phyloP scores from a whole-genome alignment of 371 early-diverging fungal genomes.

The Actinomucor elegans region DNA sequence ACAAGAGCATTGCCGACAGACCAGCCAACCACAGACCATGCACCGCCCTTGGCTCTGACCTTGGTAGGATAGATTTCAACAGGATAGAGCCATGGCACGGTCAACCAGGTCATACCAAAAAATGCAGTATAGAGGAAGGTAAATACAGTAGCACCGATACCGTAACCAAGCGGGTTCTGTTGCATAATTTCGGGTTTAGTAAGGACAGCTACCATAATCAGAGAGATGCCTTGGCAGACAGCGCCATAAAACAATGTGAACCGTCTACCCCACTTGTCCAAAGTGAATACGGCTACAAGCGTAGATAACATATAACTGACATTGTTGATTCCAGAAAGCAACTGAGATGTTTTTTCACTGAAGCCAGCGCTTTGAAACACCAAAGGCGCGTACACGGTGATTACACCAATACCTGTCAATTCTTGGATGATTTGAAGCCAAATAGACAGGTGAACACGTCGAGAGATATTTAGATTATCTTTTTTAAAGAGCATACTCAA shows the following conservation, averaged over 20 bases:
- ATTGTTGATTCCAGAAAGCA: slow-evolving; percentile 41
- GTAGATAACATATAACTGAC: slow-evolving; percentile 39
- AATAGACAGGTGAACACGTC: slow-evolving; percentile 43
- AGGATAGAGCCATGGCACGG: slow-evolving; percentile 44
- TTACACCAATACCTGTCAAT: slow-evolving; percentile 40
- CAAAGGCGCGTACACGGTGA: slow-evolving; percentile 44
- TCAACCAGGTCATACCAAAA: slow-evolving; percentile 45
- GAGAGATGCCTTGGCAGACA: slow-evolving; percentile 35
- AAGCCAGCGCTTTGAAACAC: slow-evolving; percentile 36
- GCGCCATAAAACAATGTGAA: slow-evolving; percentile 43
- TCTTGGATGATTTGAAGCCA: slow-evolving; percentile 49
- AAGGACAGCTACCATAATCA: slow-evolving; percentile 35
- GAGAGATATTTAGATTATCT: slow-evolving; percentile 37
- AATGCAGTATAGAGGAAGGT: slow-evolving; percentile 36
- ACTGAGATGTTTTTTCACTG: slow-evolving; percentile 26
- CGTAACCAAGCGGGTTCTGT: slow-evolving; percentile 26
- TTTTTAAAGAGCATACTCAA: slow-evolving; percentile 35
- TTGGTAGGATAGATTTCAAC: slow-evolving; percentile 40
- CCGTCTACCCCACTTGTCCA: slow-evolving; percentile 40
- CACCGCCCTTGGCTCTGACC: slow-evolving; percentile 43
- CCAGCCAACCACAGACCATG: slow-evolving; percentile 48
- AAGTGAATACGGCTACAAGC: slow-evolving; percentile 36
- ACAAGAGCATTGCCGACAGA: slow-evolving; percentile 44
- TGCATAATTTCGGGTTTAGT: slow-evolving; percentile 38
- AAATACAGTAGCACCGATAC: slow-evolving; percentile 37